These are phyloP conservation scores for Falciphora oryzae DNA, from an alignment of 2,329 filamentous ascomycete genomes.

Conservation along the genomic window DNA sequence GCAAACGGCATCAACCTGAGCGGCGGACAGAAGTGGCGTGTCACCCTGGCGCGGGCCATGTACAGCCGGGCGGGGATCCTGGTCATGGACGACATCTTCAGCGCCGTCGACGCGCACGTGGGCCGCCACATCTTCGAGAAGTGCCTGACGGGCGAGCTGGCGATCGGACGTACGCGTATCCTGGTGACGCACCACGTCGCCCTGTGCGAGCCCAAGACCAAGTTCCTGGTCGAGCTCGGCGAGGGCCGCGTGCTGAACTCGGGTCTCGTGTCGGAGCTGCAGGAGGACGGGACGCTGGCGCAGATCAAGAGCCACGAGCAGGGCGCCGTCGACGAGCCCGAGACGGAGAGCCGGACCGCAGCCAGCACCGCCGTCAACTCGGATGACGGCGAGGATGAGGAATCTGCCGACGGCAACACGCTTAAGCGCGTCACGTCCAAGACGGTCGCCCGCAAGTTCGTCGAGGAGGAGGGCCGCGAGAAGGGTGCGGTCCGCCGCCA, in stretches of 20 bases:
- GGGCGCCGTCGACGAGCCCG: conserved; percentile 34
- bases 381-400: conserved; percentile 32
- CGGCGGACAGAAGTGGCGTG: conserved; percentile 77
- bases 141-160: conserved; percentile 66
- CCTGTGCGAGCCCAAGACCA: conserved; percentile 63
- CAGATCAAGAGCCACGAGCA: conserved; percentile 53
- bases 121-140: conserved; percentile 74
- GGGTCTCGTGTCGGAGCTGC: conserved; percentile 61
- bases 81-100: conserved; percentile 79
- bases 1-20: conserved; percentile 80
- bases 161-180: conserved; percentile 64
- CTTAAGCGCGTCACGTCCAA: conserved; percentile 47
- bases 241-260: conserved; percentile 60
- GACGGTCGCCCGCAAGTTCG: conserved; percentile 58
- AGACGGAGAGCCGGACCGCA: conserved; percentile 34
- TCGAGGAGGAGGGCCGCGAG: conserved; percentile 69
- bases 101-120: conserved; percentile 74
- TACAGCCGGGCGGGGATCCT: conserved; percentile 75
- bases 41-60: conserved; percentile 72
- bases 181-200: conserved; percentile 76
- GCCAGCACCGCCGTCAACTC: conserved; percentile 49
- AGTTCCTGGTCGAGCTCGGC: conserved; percentile 68
- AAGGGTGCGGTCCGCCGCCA: conserved; percentile 60
- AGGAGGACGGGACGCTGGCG: conserved; percentile 48
- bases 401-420: conserved; percentile 32